Conservation (phyloP, 2,329 filamentous ascomycete genomes). For the Chaetomium olivaceum region DNA sequence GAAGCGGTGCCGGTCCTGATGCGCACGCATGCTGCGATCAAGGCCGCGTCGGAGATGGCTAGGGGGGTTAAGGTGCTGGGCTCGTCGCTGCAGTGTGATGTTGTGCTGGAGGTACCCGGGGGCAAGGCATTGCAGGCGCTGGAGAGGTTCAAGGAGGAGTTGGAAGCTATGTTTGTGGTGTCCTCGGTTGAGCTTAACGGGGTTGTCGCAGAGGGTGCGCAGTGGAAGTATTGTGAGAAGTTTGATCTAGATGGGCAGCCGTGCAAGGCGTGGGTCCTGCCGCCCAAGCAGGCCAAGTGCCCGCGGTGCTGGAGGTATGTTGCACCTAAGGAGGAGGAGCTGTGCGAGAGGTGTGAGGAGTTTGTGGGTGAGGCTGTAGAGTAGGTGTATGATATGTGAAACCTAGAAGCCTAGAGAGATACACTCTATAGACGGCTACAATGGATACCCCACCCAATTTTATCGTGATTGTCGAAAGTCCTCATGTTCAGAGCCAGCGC, state of each 20-base stretch:
- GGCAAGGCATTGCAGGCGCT: conserved; percentile 40
- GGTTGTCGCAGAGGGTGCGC: conserved; percentile 34
- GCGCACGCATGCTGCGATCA: conserved; percentile 65
- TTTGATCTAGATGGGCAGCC: conserved; percentile 45
- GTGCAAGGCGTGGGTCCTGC: conserved; percentile 48
- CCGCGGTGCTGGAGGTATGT: conserved; percentile 86
- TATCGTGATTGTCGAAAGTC: not conserved
- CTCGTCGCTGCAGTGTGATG: conserved; percentile 76
- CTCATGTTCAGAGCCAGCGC: not conserved
- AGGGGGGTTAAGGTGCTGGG: conserved; percentile 71
- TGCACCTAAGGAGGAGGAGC: conserved; percentile 61
- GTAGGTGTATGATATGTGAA: conserved; percentile 7
- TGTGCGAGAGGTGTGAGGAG: conserved; percentile 74
- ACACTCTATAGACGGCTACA: conserved; percentile 1
- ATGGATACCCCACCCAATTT: conserved; percentile 11
- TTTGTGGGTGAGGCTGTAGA: conserved; percentile 49
- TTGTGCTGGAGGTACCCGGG: conserved; percentile 56
- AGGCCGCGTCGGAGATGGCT: conserved; percentile 72
- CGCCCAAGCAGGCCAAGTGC: conserved; percentile 68
- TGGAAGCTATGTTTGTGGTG: conserved; percentile 68
- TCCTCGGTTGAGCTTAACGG: conserved; percentile 59
- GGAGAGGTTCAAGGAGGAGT: conserved; percentile 49
- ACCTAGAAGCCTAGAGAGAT: not conserved
- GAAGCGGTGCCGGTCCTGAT: conserved; percentile 51
- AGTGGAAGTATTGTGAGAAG: conserved; percentile 46